Conservation (phyloP, 106 monocot genomes). For the Iris macrosiphon region DNA sequence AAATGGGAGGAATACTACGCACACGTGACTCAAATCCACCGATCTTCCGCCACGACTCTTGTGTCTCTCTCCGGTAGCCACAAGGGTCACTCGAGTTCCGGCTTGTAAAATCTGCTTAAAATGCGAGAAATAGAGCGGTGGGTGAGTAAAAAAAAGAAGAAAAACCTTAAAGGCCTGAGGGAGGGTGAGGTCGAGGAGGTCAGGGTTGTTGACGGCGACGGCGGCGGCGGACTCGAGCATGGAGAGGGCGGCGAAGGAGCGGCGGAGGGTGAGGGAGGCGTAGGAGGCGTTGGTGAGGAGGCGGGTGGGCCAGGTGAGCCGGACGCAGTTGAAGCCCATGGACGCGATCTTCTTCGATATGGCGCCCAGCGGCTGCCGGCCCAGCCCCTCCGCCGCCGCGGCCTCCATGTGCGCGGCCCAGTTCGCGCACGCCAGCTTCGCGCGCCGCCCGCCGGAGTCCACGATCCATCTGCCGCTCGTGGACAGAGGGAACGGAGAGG, state of each 20-base stretch:
- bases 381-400: constrained; percentile 65
- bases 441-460: constrained; percentile 39
- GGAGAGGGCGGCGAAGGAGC: constrained; percentile 33
- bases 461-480: constrained; percentile 63
- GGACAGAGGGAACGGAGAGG: too few species aligned
- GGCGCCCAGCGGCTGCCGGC: constrained; percentile 37
- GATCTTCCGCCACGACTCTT: too few species aligned
- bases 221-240: too few species aligned
- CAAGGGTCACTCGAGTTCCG: too few species aligned
- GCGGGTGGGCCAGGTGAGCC: constrained; percentile 63
- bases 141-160: constrained; percentile 27
- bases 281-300: constrained; percentile 27
- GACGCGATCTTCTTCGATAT: constrained; percentile 29
- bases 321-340: constrained; percentile 88
- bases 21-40: too few species aligned
- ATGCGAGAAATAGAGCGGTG: constrained; percentile 24
- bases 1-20: too few species aligned
- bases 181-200: too few species aligned
- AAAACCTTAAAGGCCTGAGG: too few species aligned
- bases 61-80: too few species aligned
- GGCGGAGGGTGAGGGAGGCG: constrained; percentile 32
- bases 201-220: too few species aligned
- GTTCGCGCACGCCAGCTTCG: constrained; percentile 77
- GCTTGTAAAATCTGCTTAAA: too few species aligned
- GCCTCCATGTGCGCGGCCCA: constrained; percentile 69